A percentile compares a stretch with the other conserved stretches of the same genome.
phyloP scores from a whole-genome alignment of 805 yeast genomes.

The Ogataea paradorogensis region DNA sequence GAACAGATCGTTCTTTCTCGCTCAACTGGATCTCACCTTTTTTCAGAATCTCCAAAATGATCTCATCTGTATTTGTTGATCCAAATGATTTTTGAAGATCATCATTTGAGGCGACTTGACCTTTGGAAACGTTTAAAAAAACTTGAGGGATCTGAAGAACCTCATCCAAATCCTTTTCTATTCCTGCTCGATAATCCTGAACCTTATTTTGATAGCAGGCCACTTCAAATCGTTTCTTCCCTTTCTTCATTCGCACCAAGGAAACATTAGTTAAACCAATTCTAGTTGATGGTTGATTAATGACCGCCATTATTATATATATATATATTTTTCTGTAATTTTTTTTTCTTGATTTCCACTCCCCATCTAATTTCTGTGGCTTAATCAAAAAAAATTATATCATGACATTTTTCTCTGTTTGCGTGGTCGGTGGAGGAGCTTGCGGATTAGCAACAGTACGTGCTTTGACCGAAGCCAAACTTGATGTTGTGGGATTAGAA shows the following conservation, averaged over 20 bases:
- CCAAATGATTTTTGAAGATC: conserved; percentile 75
- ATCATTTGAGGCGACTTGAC: conserved; percentile 85
- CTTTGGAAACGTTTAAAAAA: conserved; percentile 88
- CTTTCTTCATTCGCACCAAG: conserved; percentile 84
- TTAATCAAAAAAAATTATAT: neutral
- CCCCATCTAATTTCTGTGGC: neutral
- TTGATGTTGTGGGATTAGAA: conserved; percentile 59
- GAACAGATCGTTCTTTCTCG: conserved; percentile 86
- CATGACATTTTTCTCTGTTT: conserved; percentile 34
- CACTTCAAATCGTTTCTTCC: conserved; percentile 86
- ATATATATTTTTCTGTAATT: neutral
- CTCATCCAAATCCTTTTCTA: conserved; percentile 93
- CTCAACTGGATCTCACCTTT: conserved; percentile 95
- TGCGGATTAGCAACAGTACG: conserved; percentile 65
- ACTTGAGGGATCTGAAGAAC: conserved; percentile 96
- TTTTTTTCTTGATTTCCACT: neutral
- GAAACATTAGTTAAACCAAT: conserved; percentile 93
- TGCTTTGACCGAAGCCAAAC: conserved; percentile 48
- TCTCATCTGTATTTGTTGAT: conserved; percentile 67
- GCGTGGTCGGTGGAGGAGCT: conserved; percentile 79
- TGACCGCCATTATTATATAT: conserved; percentile 34
- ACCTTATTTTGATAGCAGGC: conserved; percentile 97
- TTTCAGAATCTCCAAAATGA: conserved; percentile 75
- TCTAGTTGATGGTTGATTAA: conserved; percentile 86
- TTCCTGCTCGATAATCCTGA: conserved; percentile 86